Conservation (phyloP, 164 flowering plant genomes). For the Liriodendron chinense region DNA sequence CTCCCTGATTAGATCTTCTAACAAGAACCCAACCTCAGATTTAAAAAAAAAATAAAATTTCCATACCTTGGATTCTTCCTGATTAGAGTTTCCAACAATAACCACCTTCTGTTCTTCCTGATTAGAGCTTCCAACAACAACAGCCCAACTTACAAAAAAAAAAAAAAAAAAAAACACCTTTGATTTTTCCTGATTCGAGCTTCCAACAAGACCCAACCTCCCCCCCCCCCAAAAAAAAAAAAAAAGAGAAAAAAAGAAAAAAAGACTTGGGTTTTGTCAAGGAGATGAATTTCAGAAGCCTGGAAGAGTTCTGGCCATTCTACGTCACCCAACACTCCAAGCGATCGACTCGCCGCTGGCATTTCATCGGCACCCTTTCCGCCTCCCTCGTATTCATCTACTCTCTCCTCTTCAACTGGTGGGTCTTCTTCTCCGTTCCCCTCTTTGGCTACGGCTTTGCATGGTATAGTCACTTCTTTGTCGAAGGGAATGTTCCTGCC, state of each 20-base stretch:
- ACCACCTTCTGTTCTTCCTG: neutral
- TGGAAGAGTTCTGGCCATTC: slow-evolving; percentile 91
- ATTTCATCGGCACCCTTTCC: slow-evolving; percentile 66
- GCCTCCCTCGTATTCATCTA: slow-evolving; percentile 38
- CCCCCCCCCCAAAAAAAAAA: neutral
- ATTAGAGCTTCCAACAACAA: neutral
- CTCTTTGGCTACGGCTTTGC: slow-evolving; percentile 77
- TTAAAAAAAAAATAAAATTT: too few relatives aligned
- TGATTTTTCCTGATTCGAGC: neutral
- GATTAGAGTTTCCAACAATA: too few relatives aligned
- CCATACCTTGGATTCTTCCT: too few relatives aligned
- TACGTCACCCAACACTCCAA: slow-evolving; percentile 90
- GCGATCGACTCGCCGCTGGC: slow-evolving; percentile 87
- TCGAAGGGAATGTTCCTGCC: slow-evolving; percentile 81
- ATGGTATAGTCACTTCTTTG: slow-evolving; percentile 94
- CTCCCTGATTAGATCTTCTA: too few relatives aligned
- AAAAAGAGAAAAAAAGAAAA: neutral
- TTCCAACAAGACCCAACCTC: neutral
- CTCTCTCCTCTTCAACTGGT: slow-evolving; percentile 62
- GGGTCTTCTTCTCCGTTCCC: slow-evolving; percentile 61
- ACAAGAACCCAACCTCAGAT: too few relatives aligned
- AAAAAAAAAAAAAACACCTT: neutral
- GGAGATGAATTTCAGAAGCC: slow-evolving; percentile 74
- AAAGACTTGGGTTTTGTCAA: slow-evolving; percentile 2
- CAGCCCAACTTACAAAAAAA: neutral